Evolutionary conservation across 1,284 basidiomycete species (phyloP).

Genomic region (Papiliotrema nemorosa): DNA sequence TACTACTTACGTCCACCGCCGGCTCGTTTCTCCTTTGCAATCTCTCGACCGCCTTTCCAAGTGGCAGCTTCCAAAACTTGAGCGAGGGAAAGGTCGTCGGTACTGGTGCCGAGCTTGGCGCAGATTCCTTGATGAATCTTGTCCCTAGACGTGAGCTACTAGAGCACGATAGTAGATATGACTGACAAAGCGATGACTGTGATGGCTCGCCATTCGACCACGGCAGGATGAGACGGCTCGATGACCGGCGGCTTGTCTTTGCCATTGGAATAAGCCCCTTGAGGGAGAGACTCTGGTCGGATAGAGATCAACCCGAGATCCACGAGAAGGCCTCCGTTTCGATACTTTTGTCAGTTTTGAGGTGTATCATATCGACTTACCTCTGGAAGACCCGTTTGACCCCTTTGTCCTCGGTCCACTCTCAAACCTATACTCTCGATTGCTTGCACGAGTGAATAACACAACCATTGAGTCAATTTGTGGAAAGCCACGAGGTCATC

Average conservation of each 20-base stretch:
- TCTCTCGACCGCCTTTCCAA: slow-evolving; percentile 91
- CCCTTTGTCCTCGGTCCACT: slow-evolving; percentile 58
- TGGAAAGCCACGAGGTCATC: slow-evolving; percentile 86
- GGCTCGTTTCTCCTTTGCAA: slow-evolving; percentile 73
- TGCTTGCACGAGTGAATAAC: slow-evolving; percentile 80
- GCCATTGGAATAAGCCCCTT: slow-evolving; percentile 33
- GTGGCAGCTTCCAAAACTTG: slow-evolving; percentile 92
- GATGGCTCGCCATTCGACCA: slow-evolving; percentile 93
- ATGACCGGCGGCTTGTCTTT: slow-evolving; percentile 55
- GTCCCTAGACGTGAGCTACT: slow-evolving; percentile 57
- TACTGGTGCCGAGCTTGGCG: slow-evolving; percentile 53
- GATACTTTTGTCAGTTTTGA: slow-evolving; percentile 68
- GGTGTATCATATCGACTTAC: slow-evolving; percentile 14
- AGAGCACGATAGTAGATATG: not conserved
- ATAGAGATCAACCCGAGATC: slow-evolving; percentile 71
- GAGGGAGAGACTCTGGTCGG: slow-evolving; percentile 51
- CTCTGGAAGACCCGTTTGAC: slow-evolving; percentile 51
- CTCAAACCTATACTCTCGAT: slow-evolving; percentile 75
- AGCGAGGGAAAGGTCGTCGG: slow-evolving; percentile 60
- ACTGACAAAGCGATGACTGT: slow-evolving; percentile 85
- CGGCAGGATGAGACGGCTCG: slow-evolving; percentile 72
- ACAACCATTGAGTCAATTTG: slow-evolving; percentile 90
- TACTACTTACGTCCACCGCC: slow-evolving; percentile 58
- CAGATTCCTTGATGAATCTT: slow-evolving; percentile 71
- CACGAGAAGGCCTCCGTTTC: slow-evolving; percentile 84